Conservation (phyloP, 2,329 filamentous ascomycete genomes). For the Chrysosphaeria jannelii region DNA sequence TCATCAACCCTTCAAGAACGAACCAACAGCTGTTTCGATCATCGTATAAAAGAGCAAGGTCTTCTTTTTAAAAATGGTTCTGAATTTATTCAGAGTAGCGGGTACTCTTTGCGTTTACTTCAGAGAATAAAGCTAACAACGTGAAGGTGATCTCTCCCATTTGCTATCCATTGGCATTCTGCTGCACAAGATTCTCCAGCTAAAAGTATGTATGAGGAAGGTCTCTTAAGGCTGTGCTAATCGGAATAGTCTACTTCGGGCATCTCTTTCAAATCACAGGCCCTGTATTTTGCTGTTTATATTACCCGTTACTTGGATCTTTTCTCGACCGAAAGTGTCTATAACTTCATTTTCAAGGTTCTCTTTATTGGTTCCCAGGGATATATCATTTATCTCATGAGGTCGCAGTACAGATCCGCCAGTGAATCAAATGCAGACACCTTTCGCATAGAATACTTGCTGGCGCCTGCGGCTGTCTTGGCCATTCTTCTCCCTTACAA, state of each 20-base stretch:
- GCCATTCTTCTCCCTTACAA: constrained; percentile 62
- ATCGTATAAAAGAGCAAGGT: too few species aligned
- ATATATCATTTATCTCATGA: constrained; percentile 96
- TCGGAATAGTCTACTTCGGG: constrained; percentile 63
- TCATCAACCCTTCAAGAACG: too few species aligned
- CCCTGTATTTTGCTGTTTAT: constrained; percentile 81
- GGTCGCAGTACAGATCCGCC: constrained; percentile 87
- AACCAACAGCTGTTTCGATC: too few species aligned
- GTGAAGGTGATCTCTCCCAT: constrained; percentile 79
- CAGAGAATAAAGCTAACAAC: background rate
- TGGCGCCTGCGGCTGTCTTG: constrained; percentile 50
- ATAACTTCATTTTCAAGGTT: constrained; percentile 90
- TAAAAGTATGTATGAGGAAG: constrained; percentile 34
- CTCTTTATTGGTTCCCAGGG: constrained; percentile 72
- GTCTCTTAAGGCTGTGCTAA: constrained; percentile 1
- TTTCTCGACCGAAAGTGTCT: constrained; percentile 56
- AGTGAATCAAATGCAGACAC: constrained; percentile 94
- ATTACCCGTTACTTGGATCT: constrained; percentile 80
- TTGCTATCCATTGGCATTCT: constrained; percentile 80
- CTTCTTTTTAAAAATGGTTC: constrained; percentile 14
- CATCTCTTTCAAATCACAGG: constrained; percentile 97
- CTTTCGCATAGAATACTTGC: constrained; percentile 84
- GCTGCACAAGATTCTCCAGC: constrained; percentile 82
- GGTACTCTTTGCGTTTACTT: too few species aligned
- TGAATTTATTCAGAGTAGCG: constrained; percentile 27